A percentile compares a stretch with the other conserved stretches of the same genome.
Conservation (phyloP, 208 protist genomes). For the Acanthamoeba culbertsoni region DNA sequence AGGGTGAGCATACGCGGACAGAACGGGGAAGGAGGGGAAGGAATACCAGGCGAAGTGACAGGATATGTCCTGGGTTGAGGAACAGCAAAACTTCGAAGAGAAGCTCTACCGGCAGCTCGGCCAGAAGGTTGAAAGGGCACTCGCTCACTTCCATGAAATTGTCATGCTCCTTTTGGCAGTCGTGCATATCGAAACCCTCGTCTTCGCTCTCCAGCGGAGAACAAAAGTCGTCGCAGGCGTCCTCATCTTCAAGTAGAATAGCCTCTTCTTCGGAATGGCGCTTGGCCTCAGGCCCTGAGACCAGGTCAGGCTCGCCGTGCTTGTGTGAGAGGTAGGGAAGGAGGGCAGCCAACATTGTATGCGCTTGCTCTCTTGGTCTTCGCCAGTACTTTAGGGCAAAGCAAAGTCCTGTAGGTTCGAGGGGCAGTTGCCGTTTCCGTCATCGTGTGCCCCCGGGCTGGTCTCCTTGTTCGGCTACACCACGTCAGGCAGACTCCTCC, state of each 20-base stretch:
- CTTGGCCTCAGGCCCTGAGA: too few relatives aligned
- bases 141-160: neutral
- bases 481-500: too few relatives aligned
- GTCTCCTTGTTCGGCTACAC: neutral
- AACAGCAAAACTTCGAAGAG: neutral
- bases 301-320: neutral
- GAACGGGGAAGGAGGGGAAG: neutral
- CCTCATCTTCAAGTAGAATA: neutral
- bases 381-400: too few relatives aligned
- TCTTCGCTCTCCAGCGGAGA: conserved; percentile 10
- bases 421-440: neutral
- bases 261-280: neutral
- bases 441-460: neutral
- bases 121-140: neutral
- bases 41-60: neutral
- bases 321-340: neutral
- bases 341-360: neutral
- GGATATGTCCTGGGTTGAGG: neutral
- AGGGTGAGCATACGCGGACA: neutral
- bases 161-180: neutral
- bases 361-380: too few relatives aligned
- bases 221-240: neutral
- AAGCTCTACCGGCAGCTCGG: neutral
- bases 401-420: too few relatives aligned
- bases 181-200: neutral